Evolutionary conservation across 2,329 filamentous ascomycete species (phyloP).

Genomic region (Diaporthe velutina): DNA sequence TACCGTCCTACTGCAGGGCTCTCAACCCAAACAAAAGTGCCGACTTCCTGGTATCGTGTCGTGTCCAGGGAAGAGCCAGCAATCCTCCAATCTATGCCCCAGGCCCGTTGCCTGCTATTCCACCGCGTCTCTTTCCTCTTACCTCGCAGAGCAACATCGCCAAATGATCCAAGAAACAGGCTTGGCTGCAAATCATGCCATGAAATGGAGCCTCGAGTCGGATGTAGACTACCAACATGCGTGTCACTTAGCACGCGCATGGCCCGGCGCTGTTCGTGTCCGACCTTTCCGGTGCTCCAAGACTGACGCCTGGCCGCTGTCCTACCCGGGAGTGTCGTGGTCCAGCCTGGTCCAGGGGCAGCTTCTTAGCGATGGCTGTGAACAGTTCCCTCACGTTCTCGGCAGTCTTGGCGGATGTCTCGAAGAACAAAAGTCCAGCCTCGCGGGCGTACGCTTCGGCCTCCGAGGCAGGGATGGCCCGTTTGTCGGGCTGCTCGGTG

Average conservation of each 20-base stretch:
- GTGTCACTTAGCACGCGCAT: conserved; percentile 64
- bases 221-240: neutral
- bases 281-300: conserved; percentile 65
- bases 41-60: conserved; percentile 42
- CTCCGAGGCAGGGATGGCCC: conserved; percentile 88
- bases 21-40: conserved; percentile 44
- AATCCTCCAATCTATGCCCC: conserved; percentile 16
- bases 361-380: conserved; percentile 96
- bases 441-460: conserved; percentile 96
- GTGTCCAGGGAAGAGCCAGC: conserved; percentile 24
- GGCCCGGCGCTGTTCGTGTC: conserved; percentile 69
- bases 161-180: neutral
- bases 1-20: conserved; percentile 45
- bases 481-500: conserved; percentile 93
- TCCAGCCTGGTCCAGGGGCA: conserved; percentile 96
- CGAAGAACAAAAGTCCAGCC: conserved; percentile 95
- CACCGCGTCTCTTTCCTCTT: neutral
- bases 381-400: conserved; percentile 97
- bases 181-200: neutral
- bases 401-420: conserved; percentile 97
- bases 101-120: neutral
- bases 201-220: neutral
- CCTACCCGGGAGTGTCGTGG: conserved; percentile 83
- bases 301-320: conserved; percentile 70
- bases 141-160: neutral